Evolutionary conservation across 2,329 filamentous ascomycete genomes (phyloP).

Genomic region (Colletotrichum lentis): DNA sequence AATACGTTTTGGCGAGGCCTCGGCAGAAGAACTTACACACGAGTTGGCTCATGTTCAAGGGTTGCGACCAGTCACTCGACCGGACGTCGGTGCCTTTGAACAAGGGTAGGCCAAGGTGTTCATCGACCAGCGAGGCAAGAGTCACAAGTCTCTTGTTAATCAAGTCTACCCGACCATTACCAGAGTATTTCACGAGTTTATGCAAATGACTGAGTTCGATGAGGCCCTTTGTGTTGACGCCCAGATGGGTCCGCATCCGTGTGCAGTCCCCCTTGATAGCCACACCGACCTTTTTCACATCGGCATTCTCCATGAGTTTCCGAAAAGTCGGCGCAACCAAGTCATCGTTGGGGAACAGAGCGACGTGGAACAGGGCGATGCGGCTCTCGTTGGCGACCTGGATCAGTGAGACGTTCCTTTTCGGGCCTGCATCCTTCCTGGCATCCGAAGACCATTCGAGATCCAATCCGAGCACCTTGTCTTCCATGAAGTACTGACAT

Average conservation of each 20-base stretch:
- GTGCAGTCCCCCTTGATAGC: conserved; percentile 75
- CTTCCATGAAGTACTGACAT: conserved; percentile 70
- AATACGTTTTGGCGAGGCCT: background rate
- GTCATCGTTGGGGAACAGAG: conserved; percentile 64
- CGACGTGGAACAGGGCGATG: conserved; percentile 84
- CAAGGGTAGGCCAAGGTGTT: conserved; percentile 76
- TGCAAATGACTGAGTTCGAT: conserved; percentile 87
- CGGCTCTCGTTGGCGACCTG: conserved; percentile 81
- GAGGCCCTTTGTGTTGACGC: conserved; percentile 69
- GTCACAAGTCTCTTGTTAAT: conserved; percentile 74
- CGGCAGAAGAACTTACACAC: conserved; percentile 63
- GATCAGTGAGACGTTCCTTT: conserved; percentile 79
- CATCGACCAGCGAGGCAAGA: conserved; percentile 73
- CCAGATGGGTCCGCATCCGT: conserved; percentile 72
- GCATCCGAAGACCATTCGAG: conserved; percentile 79
- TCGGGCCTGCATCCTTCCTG: conserved; percentile 57
- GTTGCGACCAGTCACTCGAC: conserved; percentile 75
- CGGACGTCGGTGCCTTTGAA: conserved; percentile 77
- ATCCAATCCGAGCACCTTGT: conserved; percentile 84
- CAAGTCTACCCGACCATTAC: conserved; percentile 56
- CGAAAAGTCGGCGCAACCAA: conserved; percentile 76
- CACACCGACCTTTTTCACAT: conserved; percentile 80
- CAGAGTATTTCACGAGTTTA: conserved; percentile 75
- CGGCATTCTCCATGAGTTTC: conserved; percentile 74
- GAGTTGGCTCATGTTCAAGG: conserved; percentile 71